A percentile compares a stretch with the other conserved stretches of the same genome.
Conservation (phyloP, 2,329 filamentous ascomycete species). For the Fusarium sp. region DNA sequence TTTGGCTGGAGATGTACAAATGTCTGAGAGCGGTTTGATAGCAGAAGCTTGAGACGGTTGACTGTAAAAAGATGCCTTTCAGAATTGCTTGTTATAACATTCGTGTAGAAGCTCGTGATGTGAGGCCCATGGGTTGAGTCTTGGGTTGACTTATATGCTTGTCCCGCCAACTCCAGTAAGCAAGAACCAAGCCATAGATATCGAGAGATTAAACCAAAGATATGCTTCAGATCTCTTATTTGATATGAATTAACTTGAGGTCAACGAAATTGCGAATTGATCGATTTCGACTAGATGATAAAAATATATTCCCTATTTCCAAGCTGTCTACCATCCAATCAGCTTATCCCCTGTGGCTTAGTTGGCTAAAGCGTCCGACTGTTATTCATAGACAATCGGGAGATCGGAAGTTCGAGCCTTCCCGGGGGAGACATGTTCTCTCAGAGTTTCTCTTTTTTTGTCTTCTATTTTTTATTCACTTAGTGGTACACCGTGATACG, state of each 20-base stretch:
- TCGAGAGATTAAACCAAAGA: not conserved
- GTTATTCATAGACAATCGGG: conserved; percentile 42
- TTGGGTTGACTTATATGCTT: not conserved
- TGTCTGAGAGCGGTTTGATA: not conserved
- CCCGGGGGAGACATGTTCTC: conserved; percentile 36
- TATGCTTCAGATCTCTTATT: not conserved
- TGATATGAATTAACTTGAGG: not conserved
- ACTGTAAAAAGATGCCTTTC: not conserved
- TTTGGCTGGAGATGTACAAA: not conserved
- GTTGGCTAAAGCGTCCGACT: conserved; percentile 41
- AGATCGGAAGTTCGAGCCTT: conserved; percentile 46
- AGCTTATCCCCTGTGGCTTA: conserved; percentile 39
- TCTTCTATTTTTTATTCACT: not conserved
- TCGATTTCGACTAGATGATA: accelerated
- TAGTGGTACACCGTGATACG: not conserved
- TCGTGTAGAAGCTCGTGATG: not conserved
- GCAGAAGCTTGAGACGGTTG: not conserved
- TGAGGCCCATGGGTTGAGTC: not conserved
- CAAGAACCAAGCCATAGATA: not conserved
- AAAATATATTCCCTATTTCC: not conserved
- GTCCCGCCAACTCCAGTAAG: not conserved
- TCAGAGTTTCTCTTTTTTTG: not conserved
- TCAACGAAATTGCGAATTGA: not conserved
- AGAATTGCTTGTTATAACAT: not conserved
- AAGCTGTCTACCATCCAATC: not conserved